Evolutionary conservation across 2,329 filamentous ascomycete genomes (phyloP).

Genomic region (Orbilia javanica): DNA sequence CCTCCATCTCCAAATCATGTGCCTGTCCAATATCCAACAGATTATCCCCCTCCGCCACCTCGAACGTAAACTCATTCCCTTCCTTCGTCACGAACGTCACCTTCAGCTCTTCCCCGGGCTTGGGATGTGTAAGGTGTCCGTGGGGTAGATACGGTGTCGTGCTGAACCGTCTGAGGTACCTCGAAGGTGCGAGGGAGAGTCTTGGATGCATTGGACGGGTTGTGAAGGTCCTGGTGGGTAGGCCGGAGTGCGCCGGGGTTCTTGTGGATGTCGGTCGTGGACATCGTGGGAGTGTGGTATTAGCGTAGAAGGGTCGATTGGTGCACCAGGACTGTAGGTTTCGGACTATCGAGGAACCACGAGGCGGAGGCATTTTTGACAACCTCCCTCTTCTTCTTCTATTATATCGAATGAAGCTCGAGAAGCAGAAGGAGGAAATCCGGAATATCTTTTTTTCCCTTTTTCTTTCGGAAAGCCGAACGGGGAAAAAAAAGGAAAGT

Average conservation of each 20-base stretch:
- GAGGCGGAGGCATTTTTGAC: slow-evolving; percentile 28
- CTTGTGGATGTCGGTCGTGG: slow-evolving; percentile 21
- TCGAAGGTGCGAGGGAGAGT: not conserved
- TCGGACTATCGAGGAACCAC: slow-evolving; percentile 40
- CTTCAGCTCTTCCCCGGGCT: slow-evolving; percentile 91
- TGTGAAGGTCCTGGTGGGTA: not conserved
- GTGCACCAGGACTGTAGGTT: not conserved
- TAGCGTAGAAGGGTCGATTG: not conserved
- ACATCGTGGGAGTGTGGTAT: slow-evolving; percentile 11
- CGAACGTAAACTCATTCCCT: slow-evolving; percentile 78
- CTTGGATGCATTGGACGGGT: not conserved
- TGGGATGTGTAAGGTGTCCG: slow-evolving; percentile 84
- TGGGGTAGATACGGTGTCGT: slow-evolving; percentile 74
- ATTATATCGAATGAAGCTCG: not conserved
- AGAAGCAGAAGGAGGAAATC: too few relatives aligned
- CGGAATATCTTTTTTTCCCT: too few relatives aligned
- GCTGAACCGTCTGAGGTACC: slow-evolving; percentile 70
- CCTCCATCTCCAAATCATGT: slow-evolving; percentile 97
- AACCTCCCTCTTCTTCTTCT: not conserved
- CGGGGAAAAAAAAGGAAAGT: not conserved
- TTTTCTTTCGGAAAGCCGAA: not conserved
- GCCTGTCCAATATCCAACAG: slow-evolving; percentile 94
- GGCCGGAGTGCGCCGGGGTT: not conserved
- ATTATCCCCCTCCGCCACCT: slow-evolving; percentile 88
- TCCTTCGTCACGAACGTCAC: slow-evolving; percentile 97